Base-by-base conservation (phyloP, 1,284 basidiomycete species). In the Tremellales sp. region DNA sequence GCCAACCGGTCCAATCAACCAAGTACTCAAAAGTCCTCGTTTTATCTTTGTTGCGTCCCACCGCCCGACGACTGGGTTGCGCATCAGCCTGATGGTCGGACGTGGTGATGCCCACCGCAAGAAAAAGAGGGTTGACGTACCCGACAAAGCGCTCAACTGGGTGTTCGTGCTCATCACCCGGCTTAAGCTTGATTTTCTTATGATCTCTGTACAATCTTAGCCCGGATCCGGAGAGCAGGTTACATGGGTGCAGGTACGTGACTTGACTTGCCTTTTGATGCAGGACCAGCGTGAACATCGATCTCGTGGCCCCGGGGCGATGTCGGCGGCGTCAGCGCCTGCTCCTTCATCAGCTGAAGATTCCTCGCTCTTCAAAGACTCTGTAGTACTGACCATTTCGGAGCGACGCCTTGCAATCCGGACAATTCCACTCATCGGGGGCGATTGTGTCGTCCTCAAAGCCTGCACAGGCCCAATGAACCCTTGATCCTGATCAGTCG, bases 401-500 rank as follows among this genome's bases (percentile, higher is more conserved):
- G n/a, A n/a, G n/a, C n/a, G n/a, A n/a, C 11, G n/a, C 24, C n/a
- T 48, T 13, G 35, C 58, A 61, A 11, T 48, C 48, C 6, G 58
- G 58, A 51, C 58, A 61, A 7, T 42, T 40, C 53, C 56, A 61
- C 10, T 46, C 46, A 8, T 51, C 52, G 12, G 43, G 47, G 0
- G 25, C 27, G 39, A 54, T 44, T 13, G 25, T 33, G 25, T 49
- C 41, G 19, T 53, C 49, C 5, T n/a, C 10, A 2, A 58, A 42
- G 15, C 58, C 53, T 4, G 58, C 58, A 39, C 58, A 61, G 3
- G 52, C 56, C 50, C 49, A 61, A 31, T 61, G 58, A 0, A 56
- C 53, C n/a, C 58, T 60, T n/a, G n/a, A 1, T n/a, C n/a, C n/a
- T n/a, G n/a, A 36, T 36, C 19, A 36, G 15, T 36, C 15, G 33